Evolutionary conservation across 441 rosid genomes (phyloP), one percentile per base, ranked within the genome.

Genomic region (Gossypium schwendimanii): DNA sequence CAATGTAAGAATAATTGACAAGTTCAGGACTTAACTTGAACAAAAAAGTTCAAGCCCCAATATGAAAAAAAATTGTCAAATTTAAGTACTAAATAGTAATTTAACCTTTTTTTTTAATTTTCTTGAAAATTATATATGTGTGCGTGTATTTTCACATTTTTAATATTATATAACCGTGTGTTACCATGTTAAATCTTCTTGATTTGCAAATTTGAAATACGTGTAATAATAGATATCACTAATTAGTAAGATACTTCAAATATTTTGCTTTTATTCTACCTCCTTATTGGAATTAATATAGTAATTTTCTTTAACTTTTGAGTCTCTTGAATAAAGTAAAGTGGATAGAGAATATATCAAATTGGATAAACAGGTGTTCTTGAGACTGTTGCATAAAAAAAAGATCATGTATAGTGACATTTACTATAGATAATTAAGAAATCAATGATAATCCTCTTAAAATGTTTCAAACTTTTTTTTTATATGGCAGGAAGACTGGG

Each of bases 401-500:
- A 17, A 17, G 3, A 53, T 18, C 58, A 53, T 17, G 58, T 53
- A 53, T 21, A 53, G 58, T 53, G 24, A 53, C 58, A 17, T 53
- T 3, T 26, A 53, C 11, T 18, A 2, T 53, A 18, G 23, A 53
- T 53, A 8, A 53, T 53, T 53, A 49, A 3, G 6, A 52, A 17
- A 36, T 36, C 41, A 36, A 36, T 36, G 41, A 6, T 36, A 6
- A 6, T 36, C 7, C 41, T 7, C 10, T 36, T 36, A 36, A 36
- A 7, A 36, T 36, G 4, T 36, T 52, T 52, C 3, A 17, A 6
- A 7, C 9, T 9, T 1, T 8, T 55, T 21, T 21, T 0, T 9
- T 21, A 21, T 21, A 21, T 10, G 7, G 33, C 92, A 94, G 98
- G 98, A 94, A 84, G 97, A 94, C 62, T 94, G 98, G 98, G 98